phyloP scores from a whole-genome alignment of 2,329 filamentous ascomycete species.

The Hymenoscyphus fructigenus region DNA sequence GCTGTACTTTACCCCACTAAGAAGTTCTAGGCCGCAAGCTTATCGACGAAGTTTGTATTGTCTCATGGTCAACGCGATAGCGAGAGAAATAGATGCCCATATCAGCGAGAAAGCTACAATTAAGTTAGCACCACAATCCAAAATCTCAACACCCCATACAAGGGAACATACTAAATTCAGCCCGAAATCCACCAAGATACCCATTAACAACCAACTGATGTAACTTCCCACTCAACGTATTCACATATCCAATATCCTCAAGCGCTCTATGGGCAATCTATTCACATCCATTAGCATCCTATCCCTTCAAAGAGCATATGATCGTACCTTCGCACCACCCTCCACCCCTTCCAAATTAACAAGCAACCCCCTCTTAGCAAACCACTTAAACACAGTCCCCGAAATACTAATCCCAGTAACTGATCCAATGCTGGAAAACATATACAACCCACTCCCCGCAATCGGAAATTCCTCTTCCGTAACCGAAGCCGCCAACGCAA shows the following conservation, averaged over 20 bases:
- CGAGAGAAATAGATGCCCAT: background rate
- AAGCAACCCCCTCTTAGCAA: constrained; percentile 2
- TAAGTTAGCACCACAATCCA: background rate
- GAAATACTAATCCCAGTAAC: constrained; percentile 19
- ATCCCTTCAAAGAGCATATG: background rate
- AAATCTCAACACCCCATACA: background rate
- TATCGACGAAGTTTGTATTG: constrained; percentile 3
- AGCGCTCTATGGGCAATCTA: constrained; percentile 13
- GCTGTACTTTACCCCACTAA: background rate
- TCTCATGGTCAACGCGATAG: background rate
- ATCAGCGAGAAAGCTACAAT: constrained; percentile 1
- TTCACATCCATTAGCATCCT: background rate
- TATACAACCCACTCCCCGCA: constrained; percentile 47
- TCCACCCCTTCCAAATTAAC: background rate
- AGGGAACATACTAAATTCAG: constrained; percentile 9
- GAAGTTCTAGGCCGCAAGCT: background rate
- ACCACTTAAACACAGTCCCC: constrained; percentile 17
- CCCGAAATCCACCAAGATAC: constrained; percentile 13
- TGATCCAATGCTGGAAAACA: constrained; percentile 33
- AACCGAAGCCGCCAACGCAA: constrained; percentile 48
- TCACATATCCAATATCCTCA: constrained; percentile 15
- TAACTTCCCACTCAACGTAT: constrained; percentile 9
- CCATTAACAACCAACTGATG: constrained; percentile 14
- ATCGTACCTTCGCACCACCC: constrained; percentile 11
- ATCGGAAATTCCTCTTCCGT: constrained; percentile 47